Evolutionary conservation across 2,329 filamentous ascomycete species (phyloP), one percentile per base, ranked within the genome.

Genomic region (Aureobasidium sp.): DNA sequence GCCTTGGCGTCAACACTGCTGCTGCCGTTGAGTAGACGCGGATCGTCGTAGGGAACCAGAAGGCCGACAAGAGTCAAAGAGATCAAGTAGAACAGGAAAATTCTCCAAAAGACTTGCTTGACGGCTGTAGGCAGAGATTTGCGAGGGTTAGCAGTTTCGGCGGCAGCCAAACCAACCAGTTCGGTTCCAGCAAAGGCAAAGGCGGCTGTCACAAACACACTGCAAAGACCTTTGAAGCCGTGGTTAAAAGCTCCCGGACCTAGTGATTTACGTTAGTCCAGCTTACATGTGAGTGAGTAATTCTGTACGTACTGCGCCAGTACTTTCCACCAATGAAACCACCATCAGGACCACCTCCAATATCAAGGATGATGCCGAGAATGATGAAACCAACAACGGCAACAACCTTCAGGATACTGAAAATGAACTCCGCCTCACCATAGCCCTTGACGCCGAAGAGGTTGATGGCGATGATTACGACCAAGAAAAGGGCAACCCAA

Each of bases 51-150:
- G 0, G 87, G 88, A 0, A 97, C 90, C 2, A 96, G 79, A 0
- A 96, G 81, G 29, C 93, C 91, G 62, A 97, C 85, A 4, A 97
- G 78, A 5, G 85, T 85, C 12, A 97, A 81, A 0, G 89, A 89
- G 37, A 95, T 85, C 54, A 97, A 81, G 76, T 96, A 97, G 78
- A 97, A 97, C 5, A 59, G 50, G 33, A 59, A 42, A 70, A 96
- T 96, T 69, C 92, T 87, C 91, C 92, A 97, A 74, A 96, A 96
- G 24, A 96, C 91, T 73, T 96, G 91, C 76, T 95, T 96, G 69
- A 95, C 85, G 14, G 92, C 92, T 0, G 86, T 91, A 0, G 92
- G 92, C 0, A 97, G 80, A 1, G 88, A 89, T 71, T 94, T 90
- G 62, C 87, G 82, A 3, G 89, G 89, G 69, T 91, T 90, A n/a